A percentile compares a stretch with the other conserved stretches of the same genome.
Conservation (phyloP, 148 eudicot species). For the Amaranthus cruentus region DNA sequence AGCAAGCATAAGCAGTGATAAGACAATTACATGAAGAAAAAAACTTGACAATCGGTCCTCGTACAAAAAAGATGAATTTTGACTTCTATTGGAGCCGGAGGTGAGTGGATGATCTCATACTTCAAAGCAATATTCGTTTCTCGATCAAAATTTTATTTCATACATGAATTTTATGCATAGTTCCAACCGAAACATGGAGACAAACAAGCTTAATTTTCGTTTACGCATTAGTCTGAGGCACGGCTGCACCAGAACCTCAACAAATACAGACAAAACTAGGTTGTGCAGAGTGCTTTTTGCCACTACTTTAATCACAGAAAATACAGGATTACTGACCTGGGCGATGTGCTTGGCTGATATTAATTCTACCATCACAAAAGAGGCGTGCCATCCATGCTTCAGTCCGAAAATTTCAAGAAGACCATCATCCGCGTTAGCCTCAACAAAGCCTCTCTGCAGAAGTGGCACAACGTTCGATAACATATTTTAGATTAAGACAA, state of each 20-base stretch:
- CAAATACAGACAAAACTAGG: background rate
- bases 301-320: background rate
- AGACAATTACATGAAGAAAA: no score
- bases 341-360: conserved; percentile 92
- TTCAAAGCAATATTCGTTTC: background rate
- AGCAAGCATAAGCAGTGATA: no score
- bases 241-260: background rate
- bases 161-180: no score
- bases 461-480: background rate
- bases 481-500: background rate
- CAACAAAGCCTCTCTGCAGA: conserved; percentile 81
- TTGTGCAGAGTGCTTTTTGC: background rate
- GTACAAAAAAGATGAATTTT: no score
- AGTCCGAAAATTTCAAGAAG: conserved; percentile 80
- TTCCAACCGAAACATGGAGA: background rate
- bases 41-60: no score
- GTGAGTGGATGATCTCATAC: background rate
- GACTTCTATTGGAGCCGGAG: background rate
- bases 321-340: conserved; percentile 43
- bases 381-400: conserved; percentile 98
- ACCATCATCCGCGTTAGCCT: conserved; percentile 90
- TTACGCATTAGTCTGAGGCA: background rate
- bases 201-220: background rate
- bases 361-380: conserved; percentile 89
- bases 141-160: no score